Evolutionary conservation across 345 rosid genomes (phyloP).

Genomic region (Dipteronia dyeriana): DNA sequence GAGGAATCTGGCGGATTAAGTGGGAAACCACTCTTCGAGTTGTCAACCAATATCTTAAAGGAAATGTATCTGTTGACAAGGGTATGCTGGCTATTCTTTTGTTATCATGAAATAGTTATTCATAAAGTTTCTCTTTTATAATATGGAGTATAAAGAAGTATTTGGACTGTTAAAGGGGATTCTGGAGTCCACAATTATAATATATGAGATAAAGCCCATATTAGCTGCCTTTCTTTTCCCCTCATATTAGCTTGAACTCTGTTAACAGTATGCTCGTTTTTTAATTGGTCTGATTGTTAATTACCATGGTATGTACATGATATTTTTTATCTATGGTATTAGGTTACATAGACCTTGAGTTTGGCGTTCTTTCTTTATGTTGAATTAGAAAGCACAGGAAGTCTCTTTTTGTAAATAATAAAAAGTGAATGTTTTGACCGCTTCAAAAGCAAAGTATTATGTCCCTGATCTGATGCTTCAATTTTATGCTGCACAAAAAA

Average conservation of each 20-base stretch:
- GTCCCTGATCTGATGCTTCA: neutral
- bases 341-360: too few relatives aligned
- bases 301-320: neutral
- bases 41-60: constrained; percentile 74
- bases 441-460: neutral
- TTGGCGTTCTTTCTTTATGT: neutral
- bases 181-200: neutral
- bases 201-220: neutral
- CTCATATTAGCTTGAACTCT: neutral
- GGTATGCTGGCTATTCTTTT: constrained; percentile 50
- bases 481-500: neutral
- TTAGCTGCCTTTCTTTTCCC: neutral
- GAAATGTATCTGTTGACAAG: constrained; percentile 92
- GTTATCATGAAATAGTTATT: neutral
- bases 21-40: constrained; percentile 78
- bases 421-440: neutral
- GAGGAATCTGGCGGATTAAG: constrained; percentile 90
- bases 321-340: neutral
- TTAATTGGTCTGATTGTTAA: neutral
- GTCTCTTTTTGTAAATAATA: neutral
- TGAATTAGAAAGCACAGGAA: neutral
- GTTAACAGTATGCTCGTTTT: neutral
- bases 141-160: neutral
- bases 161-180: neutral
- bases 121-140: neutral